Conservation (phyloP, 1,284 basidiomycete genomes). For the Trichosporon coremiiforme region DNA sequence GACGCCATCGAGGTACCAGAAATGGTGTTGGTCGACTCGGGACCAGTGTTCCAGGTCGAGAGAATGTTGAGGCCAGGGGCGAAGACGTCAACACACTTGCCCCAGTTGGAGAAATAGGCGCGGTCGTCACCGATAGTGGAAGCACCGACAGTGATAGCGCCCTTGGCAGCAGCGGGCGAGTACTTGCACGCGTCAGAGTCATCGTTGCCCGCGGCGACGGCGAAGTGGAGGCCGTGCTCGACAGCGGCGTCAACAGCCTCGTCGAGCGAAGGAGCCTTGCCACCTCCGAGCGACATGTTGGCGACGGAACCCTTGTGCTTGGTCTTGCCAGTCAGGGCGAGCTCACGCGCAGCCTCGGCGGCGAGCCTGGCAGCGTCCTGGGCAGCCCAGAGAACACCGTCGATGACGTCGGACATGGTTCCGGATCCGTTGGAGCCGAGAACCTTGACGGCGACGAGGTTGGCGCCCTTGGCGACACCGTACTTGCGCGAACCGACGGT, state of each 20-base stretch:
- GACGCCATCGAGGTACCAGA: conserved; percentile 64
- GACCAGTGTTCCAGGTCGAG: conserved; percentile 71
- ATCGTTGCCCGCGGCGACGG: conserved; percentile 84
- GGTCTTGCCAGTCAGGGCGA: conserved; percentile 66
- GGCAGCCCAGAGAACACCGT: conserved; percentile 81
- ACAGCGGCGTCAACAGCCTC: conserved; percentile 84
- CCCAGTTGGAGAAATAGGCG: conserved; percentile 85
- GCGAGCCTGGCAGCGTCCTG: conserved; percentile 63
- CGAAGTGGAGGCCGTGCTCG: conserved; percentile 83
- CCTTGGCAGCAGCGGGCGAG: conserved; percentile 73
- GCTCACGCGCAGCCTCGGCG: conserved; percentile 65
- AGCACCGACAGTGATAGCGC: conserved; percentile 83
- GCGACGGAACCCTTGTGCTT: conserved; percentile 92
- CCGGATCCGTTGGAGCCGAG: conserved; percentile 90
- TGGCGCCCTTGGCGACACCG: conserved; percentile 93
- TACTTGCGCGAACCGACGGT: conserved; percentile 77
- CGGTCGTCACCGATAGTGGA: conserved; percentile 77
- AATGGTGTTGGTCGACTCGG: conserved; percentile 66
- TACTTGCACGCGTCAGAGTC: conserved; percentile 69
- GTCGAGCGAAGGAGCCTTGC: conserved; percentile 86
- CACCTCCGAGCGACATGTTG: conserved; percentile 97
- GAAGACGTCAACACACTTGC: conserved; percentile 77
- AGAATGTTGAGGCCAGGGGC: conserved; percentile 79
- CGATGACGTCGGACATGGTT: conserved; percentile 92
- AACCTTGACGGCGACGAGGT: conserved; percentile 94